Base-by-base conservation (phyloP, 202 grass and related monocot genomes). In the Zoysia matrella region DNA sequence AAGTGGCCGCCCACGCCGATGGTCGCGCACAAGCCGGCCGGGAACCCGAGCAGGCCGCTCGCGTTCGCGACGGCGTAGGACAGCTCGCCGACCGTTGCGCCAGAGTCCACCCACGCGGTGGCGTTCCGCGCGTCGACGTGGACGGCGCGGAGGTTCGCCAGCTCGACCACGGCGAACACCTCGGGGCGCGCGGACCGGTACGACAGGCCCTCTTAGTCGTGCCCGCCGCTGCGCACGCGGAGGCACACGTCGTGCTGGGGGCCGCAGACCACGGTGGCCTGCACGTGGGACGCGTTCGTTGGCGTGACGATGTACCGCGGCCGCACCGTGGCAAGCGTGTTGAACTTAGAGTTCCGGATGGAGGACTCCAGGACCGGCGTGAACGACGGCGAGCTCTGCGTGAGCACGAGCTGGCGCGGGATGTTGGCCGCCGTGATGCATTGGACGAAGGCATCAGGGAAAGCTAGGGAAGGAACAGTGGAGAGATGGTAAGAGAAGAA, bases 141-240 rank as follows among this genome's bases (percentile, higher is more conserved):
- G 10, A 94, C 82, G 18, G 80, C 13, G 40, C 73, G 87, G 60
- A 91, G 36, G 50, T 53, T 73, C 2, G 47, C 69, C 3, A 94
- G 74, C 81, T 94, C 84, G 4, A 91, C 47, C 15, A 94, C 72
- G 0, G 79, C 80, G 65, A 91, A 94, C 73, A 3, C 9, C 65
- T 89, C 73, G 7, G 79, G 22, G 2, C 22, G 67, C 53, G 43
- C 67, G 7, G 83, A 86, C 0, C 88, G 61, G 65, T 81, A 89
- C 0, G 94, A 97, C 22, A 22, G 83, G 55, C 94, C 94, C 84
- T 97, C 91, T 49, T 92, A 97, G 85, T 94, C 94, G 54, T 97
- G 91, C 22, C 22, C 22, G 16, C 58, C 58, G 58, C 61, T 40
- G 61, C 61, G 30, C 3, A 41, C 30, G 61, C 61, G 61, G 61